phyloP scores from a whole-genome alignment of 1,284 basidiomycete species.

The Fomitiporia mediterranea region DNA sequence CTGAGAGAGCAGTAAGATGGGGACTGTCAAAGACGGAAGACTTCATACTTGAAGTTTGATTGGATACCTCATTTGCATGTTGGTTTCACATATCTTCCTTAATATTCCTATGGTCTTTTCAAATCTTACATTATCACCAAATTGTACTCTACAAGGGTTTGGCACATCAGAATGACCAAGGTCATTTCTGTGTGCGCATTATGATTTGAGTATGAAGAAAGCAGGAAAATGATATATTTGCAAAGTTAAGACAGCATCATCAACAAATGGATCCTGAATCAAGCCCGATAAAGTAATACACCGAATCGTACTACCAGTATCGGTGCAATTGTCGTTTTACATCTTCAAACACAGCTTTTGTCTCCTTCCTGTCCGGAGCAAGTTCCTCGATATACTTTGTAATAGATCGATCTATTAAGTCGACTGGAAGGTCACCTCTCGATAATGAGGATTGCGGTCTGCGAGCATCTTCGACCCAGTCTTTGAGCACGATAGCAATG shows the following conservation, averaged over 20 bases:
- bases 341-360: constrained; percentile 57
- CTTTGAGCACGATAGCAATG: constrained; percentile 66
- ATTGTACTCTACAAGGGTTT: no score
- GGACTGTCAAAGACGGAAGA: constrained; percentile 70
- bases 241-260: no score
- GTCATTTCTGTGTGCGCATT: no score
- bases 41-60: constrained; percentile 67
- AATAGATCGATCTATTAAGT: constrained; percentile 62
- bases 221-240: no score
- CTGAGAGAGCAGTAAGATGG: constrained; percentile 52
- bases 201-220: constrained; percentile 4
- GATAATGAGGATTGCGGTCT: constrained; percentile 55
- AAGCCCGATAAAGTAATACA: no score
- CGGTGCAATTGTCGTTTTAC: constrained; percentile 63
- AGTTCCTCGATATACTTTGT: constrained; percentile 70
- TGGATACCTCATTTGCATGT: background rate
- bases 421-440: constrained; percentile 66
- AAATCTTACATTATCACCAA: no score
- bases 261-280: no score
- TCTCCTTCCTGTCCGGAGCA: constrained; percentile 52
- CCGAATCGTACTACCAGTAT: constrained; percentile 58
- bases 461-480: constrained; percentile 73
- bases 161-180: no score
- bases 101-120: background rate
- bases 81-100: background rate